Conservation (phyloP, 1,139 yeast genomes). For the Saccharomycopsis hybrid region DNA sequence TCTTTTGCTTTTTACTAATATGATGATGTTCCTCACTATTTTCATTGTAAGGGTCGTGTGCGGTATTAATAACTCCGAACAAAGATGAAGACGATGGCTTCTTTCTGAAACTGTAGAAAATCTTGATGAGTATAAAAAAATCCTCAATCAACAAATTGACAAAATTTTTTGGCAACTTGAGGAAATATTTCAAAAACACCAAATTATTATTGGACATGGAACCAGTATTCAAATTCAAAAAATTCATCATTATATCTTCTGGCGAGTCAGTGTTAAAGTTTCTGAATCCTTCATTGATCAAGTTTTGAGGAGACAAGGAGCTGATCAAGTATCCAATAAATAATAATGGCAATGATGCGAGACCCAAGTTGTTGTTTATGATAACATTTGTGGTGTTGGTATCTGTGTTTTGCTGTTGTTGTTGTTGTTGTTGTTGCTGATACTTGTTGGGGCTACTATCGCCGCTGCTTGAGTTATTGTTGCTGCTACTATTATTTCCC, state of each 20-base stretch:
- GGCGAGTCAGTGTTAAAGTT: constrained; percentile 8
- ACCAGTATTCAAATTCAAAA: constrained; percentile 17
- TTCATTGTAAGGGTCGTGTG: background rate
- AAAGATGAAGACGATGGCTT: no score
- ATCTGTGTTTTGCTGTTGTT: no score
- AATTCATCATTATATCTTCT: constrained; percentile 18
- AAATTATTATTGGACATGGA: constrained; percentile 16
- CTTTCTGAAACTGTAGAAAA: constrained; percentile 20
- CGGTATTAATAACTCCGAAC: no score
- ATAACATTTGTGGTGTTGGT: no score
- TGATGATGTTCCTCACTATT: background rate
- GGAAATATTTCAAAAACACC: constrained; percentile 19
- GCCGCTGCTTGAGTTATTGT: no score
- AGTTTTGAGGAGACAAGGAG: constrained; percentile 15
- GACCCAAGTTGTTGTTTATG: constrained; percentile 25
- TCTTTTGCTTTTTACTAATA: constrained; percentile 1
- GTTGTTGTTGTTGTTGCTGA: no score
- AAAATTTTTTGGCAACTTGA: constrained; percentile 17
- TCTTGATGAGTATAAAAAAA: constrained; percentile 21
- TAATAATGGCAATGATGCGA: constrained; percentile 23
- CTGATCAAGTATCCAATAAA: constrained; percentile 23
- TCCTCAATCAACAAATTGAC: constrained; percentile 19
- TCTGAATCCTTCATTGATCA: constrained; percentile 15
- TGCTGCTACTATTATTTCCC: constrained; percentile 6
- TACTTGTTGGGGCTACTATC: no score